These are phyloP conservation scores for Globisporangium middletonii DNA, from an alignment of 352 stramenopile species.

Conservation along the genomic window DNA sequence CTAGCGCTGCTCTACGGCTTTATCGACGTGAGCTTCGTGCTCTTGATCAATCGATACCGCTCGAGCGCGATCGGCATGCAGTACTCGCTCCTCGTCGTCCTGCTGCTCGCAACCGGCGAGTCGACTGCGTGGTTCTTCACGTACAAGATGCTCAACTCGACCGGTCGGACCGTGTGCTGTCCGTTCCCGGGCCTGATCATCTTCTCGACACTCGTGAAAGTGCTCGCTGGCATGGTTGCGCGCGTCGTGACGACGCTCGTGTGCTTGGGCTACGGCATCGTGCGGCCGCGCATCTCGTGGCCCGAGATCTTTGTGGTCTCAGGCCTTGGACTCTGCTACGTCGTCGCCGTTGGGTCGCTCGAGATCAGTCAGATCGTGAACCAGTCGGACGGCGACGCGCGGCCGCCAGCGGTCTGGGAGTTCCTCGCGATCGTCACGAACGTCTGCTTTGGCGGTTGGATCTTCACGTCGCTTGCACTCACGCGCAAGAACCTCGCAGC, in stretches of 20 bases:
- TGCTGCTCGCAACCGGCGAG: constrained; percentile 74
- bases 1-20: constrained; percentile 70
- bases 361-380: constrained; percentile 79
- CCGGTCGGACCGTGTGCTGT: constrained; percentile 65
- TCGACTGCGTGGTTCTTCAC: constrained; percentile 72
- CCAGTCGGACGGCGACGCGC: constrained; percentile 59
- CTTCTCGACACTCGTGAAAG: constrained; percentile 67
- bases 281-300: constrained; percentile 64
- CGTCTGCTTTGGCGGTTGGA: constrained; percentile 79
- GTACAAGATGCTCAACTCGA: constrained; percentile 70
- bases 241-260: constrained; percentile 73
- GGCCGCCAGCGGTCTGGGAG: constrained; percentile 69
- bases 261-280: constrained; percentile 77
- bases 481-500: constrained; percentile 75
- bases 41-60: constrained; percentile 64
- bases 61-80: constrained; percentile 74
- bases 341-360: constrained; percentile 66
- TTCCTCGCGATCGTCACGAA: constrained; percentile 75
- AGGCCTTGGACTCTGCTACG: constrained; percentile 74
- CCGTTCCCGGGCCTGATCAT: constrained; percentile 66
- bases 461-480: constrained; percentile 73
- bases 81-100: constrained; percentile 73
- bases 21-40: constrained; percentile 60
- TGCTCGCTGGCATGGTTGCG: constrained; percentile 66
- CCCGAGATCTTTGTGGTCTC: constrained; percentile 71